Conservation (phyloP, 257 asterid genomes). For the Primulina eburnea region DNA sequence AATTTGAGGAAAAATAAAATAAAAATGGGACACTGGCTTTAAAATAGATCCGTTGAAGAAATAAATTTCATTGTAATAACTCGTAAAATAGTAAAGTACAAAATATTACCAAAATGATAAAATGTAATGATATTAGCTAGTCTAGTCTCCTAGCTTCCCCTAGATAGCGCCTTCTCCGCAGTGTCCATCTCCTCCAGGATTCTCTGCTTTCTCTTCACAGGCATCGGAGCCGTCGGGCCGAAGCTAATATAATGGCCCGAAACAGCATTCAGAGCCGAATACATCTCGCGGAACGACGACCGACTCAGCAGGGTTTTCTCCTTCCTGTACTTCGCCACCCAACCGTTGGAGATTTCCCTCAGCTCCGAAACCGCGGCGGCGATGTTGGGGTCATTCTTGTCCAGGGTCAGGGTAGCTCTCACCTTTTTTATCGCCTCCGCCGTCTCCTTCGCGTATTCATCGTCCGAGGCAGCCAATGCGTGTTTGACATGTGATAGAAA, state of each 20-base stretch:
- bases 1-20: no score
- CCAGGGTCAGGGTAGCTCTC: conserved; percentile 54
- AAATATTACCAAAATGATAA: no score
- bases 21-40: no score
- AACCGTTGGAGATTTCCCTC: conserved; percentile 65
- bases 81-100: neutral
- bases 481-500: conserved; percentile 31
- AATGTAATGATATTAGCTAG: no score
- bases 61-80: neutral
- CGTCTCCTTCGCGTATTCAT: conserved; percentile 77
- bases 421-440: conserved; percentile 67
- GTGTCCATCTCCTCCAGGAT: conserved; percentile 92
- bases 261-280: conserved; percentile 90
- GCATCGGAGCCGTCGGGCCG: conserved; percentile 93
- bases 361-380: conserved; percentile 74
- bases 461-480: conserved; percentile 57
- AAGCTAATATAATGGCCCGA: conserved; percentile 94
- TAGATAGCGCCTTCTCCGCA: conserved; percentile 81
- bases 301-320: conserved; percentile 77
- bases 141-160: conserved; percentile 57
- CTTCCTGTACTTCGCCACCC: conserved; percentile 95
- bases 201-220: conserved; percentile 79
- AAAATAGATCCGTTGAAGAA: no score
- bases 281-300: conserved; percentile 79
- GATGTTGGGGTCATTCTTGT: conserved; percentile 64